These are phyloP conservation scores for Boletus bicolor DNA, from an alignment of 768 basidiomycete genomes.

Conservation along the genomic window DNA sequence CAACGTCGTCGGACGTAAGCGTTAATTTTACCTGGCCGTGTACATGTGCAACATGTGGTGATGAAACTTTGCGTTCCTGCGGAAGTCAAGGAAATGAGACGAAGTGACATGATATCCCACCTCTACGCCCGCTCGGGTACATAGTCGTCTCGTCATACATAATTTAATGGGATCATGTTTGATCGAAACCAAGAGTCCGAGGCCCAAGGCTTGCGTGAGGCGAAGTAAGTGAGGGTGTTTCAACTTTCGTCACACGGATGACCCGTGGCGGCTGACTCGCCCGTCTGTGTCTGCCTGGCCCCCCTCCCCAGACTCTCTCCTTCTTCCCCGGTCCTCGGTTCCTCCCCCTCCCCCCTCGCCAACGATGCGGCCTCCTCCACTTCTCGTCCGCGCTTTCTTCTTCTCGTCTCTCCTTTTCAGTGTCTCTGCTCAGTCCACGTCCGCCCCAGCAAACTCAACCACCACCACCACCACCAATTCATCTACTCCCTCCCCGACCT, in stretches of 20 bases:
- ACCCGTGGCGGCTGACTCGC: conserved; percentile 31
- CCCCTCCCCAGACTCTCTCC: conserved; percentile 1
- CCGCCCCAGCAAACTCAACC: conserved; percentile 20
- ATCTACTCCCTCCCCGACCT: background rate
- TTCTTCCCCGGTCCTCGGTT: background rate
- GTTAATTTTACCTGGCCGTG: background rate
- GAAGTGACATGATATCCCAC: background rate
- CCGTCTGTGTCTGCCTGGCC: conserved; percentile 8
- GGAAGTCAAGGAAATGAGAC: background rate
- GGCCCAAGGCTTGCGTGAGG: background rate
- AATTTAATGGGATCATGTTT: background rate
- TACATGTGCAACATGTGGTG: background rate
- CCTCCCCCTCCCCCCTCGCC: background rate
- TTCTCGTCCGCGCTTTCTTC: conserved; percentile 8
- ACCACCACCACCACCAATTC: conserved; percentile 10
- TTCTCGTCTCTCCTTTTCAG: conserved; percentile 28
- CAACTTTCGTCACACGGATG: conserved; percentile 19
- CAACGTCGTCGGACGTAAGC: background rate
- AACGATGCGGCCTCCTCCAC: conserved; percentile 11
- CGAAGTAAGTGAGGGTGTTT: conserved; percentile 1
- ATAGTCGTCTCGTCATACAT: background rate
- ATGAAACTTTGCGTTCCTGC: background rate
- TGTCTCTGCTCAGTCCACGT: conserved; percentile 39
- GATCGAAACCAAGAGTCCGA: background rate
- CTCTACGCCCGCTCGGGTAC: conserved; percentile 7